Evolutionary conservation across 1,139 yeast species (phyloP).

Genomic region (Magnusiomyces sp.): DNA sequence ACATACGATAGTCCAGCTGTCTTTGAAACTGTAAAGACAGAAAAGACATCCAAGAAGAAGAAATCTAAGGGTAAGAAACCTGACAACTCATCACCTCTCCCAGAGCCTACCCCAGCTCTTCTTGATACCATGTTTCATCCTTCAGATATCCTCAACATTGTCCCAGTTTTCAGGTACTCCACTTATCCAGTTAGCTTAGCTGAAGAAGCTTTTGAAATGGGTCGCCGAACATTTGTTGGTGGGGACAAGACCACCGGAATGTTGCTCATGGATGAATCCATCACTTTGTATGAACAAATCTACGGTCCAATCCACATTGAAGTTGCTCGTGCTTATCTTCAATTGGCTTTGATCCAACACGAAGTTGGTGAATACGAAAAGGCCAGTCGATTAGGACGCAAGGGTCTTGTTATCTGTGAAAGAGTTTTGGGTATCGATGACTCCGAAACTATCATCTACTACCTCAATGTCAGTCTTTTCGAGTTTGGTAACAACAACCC

Average conservation of each 20-base stretch:
- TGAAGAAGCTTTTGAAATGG: conserved; percentile 68
- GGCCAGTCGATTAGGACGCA: conserved; percentile 64
- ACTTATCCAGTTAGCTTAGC: conserved; percentile 57
- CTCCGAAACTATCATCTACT: conserved; percentile 62
- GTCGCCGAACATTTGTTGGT: conserved; percentile 24
- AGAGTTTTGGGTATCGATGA: conserved; percentile 77
- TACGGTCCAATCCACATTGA: conserved; percentile 76
- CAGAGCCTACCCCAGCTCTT: conserved; percentile 25
- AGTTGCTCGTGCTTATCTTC: conserved; percentile 61
- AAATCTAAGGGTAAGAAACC: conserved; percentile 38
- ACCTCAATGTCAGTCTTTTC: conserved; percentile 64
- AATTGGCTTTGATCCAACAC: conserved; percentile 58
- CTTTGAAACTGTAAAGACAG: conserved; percentile 19
- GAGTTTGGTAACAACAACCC: conserved; percentile 57
- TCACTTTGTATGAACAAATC: conserved; percentile 70
- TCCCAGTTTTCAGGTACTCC: conserved; percentile 69
- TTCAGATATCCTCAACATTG: conserved; percentile 58
- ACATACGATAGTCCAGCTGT: conserved; percentile 24
- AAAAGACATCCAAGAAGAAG: conserved; percentile 20
- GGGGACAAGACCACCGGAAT: conserved; percentile 31
- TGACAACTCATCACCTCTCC: conserved; percentile 21
- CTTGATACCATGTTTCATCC: conserved; percentile 22
- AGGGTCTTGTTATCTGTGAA: conserved; percentile 66
- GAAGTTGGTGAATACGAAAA: conserved; percentile 49
- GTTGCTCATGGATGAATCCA: conserved; percentile 55